Evolutionary conservation across 2,329 filamentous ascomycete genomes (phyloP).

Genomic region (Blumeria hordei): DNA sequence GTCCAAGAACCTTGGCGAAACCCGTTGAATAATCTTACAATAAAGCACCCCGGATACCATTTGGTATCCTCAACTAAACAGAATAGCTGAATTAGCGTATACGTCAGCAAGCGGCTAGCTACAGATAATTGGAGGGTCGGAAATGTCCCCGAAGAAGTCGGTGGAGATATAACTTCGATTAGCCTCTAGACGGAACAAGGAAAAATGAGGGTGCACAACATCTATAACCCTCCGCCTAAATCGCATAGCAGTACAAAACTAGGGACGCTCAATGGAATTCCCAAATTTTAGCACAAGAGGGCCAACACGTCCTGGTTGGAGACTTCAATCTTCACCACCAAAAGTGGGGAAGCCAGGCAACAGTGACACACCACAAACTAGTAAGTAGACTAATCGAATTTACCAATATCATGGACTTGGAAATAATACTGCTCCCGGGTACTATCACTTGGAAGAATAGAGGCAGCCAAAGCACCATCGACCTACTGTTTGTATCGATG

Average conservation of each 20-base stretch:
- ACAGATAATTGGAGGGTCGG: not conserved
- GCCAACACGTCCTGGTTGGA: not conserved
- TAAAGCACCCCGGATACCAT: not conserved
- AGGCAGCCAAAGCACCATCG: not conserved
- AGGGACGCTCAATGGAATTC: not conserved
- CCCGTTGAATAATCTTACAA: not conserved
- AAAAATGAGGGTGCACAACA: not conserved
- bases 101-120: not conserved
- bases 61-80: not conserved
- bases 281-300: not conserved
- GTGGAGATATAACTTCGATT: not conserved
- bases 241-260: not conserved
- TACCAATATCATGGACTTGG: not conserved
- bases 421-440: not conserved
- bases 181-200: not conserved
- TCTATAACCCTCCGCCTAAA: not conserved
- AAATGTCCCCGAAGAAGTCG: not conserved
- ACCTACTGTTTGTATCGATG: not conserved
- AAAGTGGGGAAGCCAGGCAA: not conserved
- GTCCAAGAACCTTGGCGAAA: not conserved
- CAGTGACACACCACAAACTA: not conserved
- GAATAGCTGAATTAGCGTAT: not conserved
- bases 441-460: not conserved
- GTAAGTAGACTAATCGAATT: not conserved
- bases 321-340: slow-evolving; percentile 1